These are phyloP conservation scores for Plasmodium coatneyi DNA, from an alignment of 169 alveolate species.

Conservation along the genomic window DNA sequence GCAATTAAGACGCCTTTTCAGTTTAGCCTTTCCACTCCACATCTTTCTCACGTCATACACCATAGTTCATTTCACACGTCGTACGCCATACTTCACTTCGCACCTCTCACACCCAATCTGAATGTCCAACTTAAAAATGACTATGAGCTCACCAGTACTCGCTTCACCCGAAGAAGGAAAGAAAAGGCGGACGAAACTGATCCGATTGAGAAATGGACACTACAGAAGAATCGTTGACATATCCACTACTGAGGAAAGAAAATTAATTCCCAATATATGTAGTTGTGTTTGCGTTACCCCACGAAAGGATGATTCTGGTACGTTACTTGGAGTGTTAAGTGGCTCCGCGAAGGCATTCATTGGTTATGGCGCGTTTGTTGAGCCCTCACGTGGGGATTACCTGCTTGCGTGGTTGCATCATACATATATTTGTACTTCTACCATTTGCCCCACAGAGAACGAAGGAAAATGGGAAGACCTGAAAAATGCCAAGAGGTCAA, in stretches of 20 bases:
- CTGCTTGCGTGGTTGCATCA: not conserved
- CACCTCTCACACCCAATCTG: not conserved
- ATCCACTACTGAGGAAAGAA: constrained; percentile 6
- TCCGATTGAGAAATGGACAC: constrained; percentile 61
- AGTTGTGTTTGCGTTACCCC: constrained; percentile 5
- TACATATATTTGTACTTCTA: not conserved
- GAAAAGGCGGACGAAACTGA: constrained; percentile 7
- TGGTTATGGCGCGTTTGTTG: not conserved
- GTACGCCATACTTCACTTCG: not conserved
- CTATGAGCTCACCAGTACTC: not conserved
- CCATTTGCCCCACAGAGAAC: not conserved
- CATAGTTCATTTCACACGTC: not conserved
- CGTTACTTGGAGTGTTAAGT: not conserved
- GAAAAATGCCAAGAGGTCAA: not conserved
- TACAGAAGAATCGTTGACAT: constrained; percentile 52
- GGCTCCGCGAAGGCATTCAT: not conserved
- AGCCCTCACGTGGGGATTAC: not conserved
- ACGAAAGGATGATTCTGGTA: not conserved
- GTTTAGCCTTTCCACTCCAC: not conserved
- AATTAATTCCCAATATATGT: not conserved
- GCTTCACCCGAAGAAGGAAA: not conserved
- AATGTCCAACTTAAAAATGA: not conserved
- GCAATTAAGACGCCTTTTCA: not conserved
- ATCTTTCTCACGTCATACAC: not conserved
- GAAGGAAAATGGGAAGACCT: constrained; percentile 8